Base-by-base conservation (phyloP, 1,284 basidiomycete genomes). In the Phenoliferia sp. region DNA sequence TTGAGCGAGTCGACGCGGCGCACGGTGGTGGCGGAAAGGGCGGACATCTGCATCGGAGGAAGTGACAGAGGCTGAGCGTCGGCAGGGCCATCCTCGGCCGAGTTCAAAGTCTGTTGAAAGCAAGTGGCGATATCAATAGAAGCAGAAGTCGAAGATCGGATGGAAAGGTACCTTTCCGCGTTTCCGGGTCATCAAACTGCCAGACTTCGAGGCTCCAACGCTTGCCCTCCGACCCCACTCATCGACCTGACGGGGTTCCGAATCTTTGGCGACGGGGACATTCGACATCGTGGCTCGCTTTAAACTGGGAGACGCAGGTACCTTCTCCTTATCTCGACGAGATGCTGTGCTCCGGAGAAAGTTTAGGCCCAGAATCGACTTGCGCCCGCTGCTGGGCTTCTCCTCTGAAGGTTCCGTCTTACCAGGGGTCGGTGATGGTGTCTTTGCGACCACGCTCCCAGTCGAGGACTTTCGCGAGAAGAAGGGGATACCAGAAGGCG, bases 401-500 rank as follows among this genome's bases (percentile, higher is more conserved):
- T 71, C 73, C 10, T 56, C 57, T 0, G 57, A 19, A 4, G 66
- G 26, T 33, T 52, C 34, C 44, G 60, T 34, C 32, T 61, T 59
- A 3, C 67, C 68, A 17, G 65, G 35, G 39, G 64, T 72, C 0
- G 68, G 71, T 9, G 69, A 66, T 10, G 71, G 65, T 0, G 68
- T 62, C 32, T 32, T 29, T 16, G 26, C 39, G 87, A 84, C 55
- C 65, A 64, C 74, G 67, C 66, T 64, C 73, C 58, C 32, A 22
- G n/a, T 59, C 26, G 71, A 50, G 79, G 78, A 84, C 77, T 77
- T 64, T 78, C 94, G 88, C 52, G 92, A 86, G 83, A 96, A 96
- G 81, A 97, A 97, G 1, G 94, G 94, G 71, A 97, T 96, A 10
- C 92, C 90, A 19, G 92, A 94, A 0, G 94, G 94, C 0, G 94